Conservation (phyloP, 108 stramenopile genomes). For the Seminavis robusta region DNA sequence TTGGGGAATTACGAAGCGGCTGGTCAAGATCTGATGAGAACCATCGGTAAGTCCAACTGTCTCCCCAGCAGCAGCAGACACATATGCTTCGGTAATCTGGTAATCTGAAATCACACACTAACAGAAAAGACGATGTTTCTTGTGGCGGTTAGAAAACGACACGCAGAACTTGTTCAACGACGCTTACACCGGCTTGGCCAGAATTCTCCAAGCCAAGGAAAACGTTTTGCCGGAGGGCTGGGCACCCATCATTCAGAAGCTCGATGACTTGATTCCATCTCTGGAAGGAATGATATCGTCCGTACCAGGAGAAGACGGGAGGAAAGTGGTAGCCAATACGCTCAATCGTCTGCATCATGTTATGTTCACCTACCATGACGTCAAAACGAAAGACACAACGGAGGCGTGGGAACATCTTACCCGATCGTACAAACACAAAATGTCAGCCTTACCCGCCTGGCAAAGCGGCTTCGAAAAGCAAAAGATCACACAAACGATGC, state of each 20-base stretch:
- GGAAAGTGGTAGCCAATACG: slow-evolving; percentile 29
- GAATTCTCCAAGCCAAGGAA: slow-evolving; percentile 65
- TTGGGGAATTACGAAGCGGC: slow-evolving; percentile 67
- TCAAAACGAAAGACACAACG: slow-evolving; percentile 59
- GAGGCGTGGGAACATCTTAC: slow-evolving; percentile 67
- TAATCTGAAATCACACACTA: too few species aligned
- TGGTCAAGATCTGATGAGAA: slow-evolving; percentile 45
- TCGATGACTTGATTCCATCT: slow-evolving; percentile 33
- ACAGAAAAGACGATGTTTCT: too few species aligned
- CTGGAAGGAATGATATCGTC: slow-evolving; percentile 22
- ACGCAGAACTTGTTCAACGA: slow-evolving; percentile 41
- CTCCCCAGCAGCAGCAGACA: too few species aligned
- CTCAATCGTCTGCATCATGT: slow-evolving; percentile 71
- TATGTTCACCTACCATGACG: slow-evolving; percentile 76
- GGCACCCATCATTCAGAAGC: slow-evolving; percentile 32
- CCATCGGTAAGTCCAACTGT: slow-evolving; percentile 40
- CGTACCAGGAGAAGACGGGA: slow-evolving; percentile 2
- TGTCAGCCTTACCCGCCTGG: slow-evolving; percentile 53
- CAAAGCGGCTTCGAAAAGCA: slow-evolving; percentile 43
- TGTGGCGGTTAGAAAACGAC: too few species aligned
- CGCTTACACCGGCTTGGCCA: slow-evolving; percentile 60
- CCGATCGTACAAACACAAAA: slow-evolving; percentile 61
- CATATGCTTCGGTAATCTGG: too few species aligned
- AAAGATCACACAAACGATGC: slow-evolving; percentile 50
- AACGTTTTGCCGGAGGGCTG: slow-evolving; percentile 53